A percentile compares a stretch with the other conserved stretches of the same genome.
Evolutionary conservation across 306 rosid genomes (phyloP).

Genomic region (Cucurbita argyrosperma): DNA sequence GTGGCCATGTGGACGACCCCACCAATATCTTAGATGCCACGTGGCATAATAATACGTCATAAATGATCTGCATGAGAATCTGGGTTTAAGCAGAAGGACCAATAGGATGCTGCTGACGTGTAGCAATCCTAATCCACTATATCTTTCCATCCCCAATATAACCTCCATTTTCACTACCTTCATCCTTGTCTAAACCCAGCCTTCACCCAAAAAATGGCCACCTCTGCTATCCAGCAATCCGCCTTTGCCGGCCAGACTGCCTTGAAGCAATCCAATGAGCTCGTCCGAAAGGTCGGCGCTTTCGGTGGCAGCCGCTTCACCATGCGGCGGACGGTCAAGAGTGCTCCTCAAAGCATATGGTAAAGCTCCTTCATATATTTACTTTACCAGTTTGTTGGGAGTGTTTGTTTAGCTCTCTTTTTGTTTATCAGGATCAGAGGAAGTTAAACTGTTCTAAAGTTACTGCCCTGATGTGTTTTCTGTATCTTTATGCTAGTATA

Average conservation of each 20-base stretch:
- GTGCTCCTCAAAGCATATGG: constrained; percentile 92
- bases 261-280: constrained; percentile 66
- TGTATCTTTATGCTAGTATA: neutral
- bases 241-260: constrained; percentile 76
- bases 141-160: constrained; percentile 24
- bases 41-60: constrained; percentile 28
- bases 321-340: constrained; percentile 78
- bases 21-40: constrained; percentile 28
- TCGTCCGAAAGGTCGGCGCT: constrained; percentile 50
- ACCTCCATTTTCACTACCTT: constrained; percentile 9
- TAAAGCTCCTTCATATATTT: constrained; percentile 9
- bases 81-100: constrained; percentile 26
- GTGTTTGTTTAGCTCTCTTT: neutral
- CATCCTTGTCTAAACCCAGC: constrained; percentile 4
- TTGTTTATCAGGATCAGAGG: neutral
- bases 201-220: constrained; percentile 43
- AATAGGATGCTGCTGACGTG: constrained; percentile 63
- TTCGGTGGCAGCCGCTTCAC: constrained; percentile 42
- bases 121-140: constrained; percentile 68
- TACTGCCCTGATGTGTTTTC: neutral
- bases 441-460: neutral
- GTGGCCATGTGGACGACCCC: constrained; percentile 29
- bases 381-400: neutral
- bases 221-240: constrained; percentile 67
- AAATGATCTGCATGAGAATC: constrained; percentile 47